A percentile compares a stretch with the other conserved stretches of the same genome.
Evolutionary conservation across 202 grass and related monocot species (phyloP).

Genomic region (Eragrostis tef): DNA sequence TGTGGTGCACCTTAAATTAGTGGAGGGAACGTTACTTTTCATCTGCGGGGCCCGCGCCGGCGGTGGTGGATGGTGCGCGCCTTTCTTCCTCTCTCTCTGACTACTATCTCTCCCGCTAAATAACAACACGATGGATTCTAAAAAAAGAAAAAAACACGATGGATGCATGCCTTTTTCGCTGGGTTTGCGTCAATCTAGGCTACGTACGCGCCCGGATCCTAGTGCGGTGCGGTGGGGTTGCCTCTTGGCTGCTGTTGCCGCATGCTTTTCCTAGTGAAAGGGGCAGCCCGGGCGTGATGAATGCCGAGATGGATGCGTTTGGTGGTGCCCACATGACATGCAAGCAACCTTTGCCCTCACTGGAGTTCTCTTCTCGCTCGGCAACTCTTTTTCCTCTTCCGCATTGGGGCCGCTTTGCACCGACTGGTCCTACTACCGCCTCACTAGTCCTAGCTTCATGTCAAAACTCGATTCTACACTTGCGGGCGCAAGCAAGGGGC

Average conservation of each 20-base stretch:
- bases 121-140: no score
- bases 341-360: not conserved
- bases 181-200: not conserved
- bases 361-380: no score
- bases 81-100: not conserved
- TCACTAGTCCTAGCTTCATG: not conserved
- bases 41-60: not conserved
- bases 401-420: constrained; percentile 3
- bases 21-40: constrained; percentile 46
- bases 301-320: not conserved
- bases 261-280: constrained; percentile 37
- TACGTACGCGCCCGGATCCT: not conserved
- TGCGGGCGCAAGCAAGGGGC: not conserved
- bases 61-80: not conserved
- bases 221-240: not conserved
- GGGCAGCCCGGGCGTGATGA: not conserved
- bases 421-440: not conserved
- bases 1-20: not conserved
- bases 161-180: not conserved
- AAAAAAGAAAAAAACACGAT: no score
- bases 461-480: not conserved
- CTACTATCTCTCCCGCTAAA: not conserved
- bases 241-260: not conserved
- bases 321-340: not conserved
- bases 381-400: not conserved